Base-by-base conservation (phyloP, 2,329 filamentous ascomycete genomes). In the Fusarium hainanense region DNA sequence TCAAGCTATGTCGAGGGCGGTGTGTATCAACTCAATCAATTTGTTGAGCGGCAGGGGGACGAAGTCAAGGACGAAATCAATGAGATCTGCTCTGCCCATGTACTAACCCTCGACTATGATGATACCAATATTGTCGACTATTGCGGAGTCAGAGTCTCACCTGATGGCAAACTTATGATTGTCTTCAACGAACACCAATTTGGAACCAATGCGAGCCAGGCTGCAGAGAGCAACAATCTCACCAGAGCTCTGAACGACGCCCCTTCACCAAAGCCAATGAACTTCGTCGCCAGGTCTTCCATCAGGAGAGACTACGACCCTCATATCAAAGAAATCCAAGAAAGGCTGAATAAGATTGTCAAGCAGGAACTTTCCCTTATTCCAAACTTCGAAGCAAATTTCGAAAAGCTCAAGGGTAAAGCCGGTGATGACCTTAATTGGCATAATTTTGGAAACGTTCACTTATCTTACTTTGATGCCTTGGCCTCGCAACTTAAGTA, bases 51-150 rank as follows among this genome's bases (percentile, higher is more conserved):
- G 7, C 75, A 81, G 54, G 83, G 80, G 49, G 78, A 81, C 40
- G 76, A 79, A 2, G 79, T 78, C 50, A 77, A 81, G 55, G 67
- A 74, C 8, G 86, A 87, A 74, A 74, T 88, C 68, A 88, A 88
- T 74, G 75, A 74, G 40, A 80, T 86, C 65, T 79, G 77, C 68
- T 65, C 76, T 25, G 77, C 79, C 3, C 85, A 85, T 64, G 75
- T 79, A 46, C 71, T 87, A 28, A 82, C 81, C 21, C 75, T 88
- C 46, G 82, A 85, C 72, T 60, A 85, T 30, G 85, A 87, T 58
- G 80, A 82, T 21, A 64, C 73, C 13, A 76, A 79, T 14, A 78
- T 80, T 47, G 79, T 83, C 68, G 74, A 72, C 11, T 87, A 85
- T 76, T 81, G 80, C 70, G 84, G 85, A 51, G 75, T 64, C 61